A percentile compares a stretch with the other conserved stretches of the same genome.
Conservation (phyloP, 2,329 filamentous ascomycete species). For the Pseudophaeomoniella oleicola region DNA sequence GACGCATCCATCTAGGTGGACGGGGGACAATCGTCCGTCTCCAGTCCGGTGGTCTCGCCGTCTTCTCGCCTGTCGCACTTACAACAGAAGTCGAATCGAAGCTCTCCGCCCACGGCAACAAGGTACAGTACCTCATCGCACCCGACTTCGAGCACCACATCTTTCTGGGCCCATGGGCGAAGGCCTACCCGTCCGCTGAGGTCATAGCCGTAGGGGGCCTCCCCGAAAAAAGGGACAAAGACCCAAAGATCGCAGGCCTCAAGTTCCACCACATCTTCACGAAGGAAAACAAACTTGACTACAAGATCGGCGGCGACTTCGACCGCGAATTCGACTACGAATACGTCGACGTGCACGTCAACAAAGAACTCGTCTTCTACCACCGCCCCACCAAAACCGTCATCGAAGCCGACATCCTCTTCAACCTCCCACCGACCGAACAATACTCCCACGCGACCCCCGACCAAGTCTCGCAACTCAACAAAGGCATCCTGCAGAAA, state of each 20-base stretch:
- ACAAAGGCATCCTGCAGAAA: conserved; percentile 46
- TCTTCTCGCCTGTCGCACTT: conserved; percentile 83
- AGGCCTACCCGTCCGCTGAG: conserved; percentile 61
- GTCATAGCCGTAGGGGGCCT: conserved; percentile 74
- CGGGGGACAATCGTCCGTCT: conserved; percentile 75
- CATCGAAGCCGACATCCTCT: conserved; percentile 80
- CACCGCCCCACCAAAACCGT: conserved; percentile 67
- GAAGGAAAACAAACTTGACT: conserved; percentile 30
- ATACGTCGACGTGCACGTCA: conserved; percentile 64
- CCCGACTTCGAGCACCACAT: conserved; percentile 92
- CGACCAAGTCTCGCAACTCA: conserved; percentile 23
- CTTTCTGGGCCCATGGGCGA: conserved; percentile 73
- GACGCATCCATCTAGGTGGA: conserved; percentile 67
- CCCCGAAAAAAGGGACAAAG: conserved; percentile 60
- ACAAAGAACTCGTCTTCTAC: conserved; percentile 77
- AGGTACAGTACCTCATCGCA: conserved; percentile 72
- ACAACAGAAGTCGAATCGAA: conserved; percentile 58
- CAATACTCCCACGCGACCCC: conserved; percentile 56
- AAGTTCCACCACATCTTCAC: conserved; percentile 57
- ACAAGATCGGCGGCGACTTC: conserved; percentile 59
- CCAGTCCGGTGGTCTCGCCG: conserved; percentile 59
- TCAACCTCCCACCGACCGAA: conserved; percentile 78
- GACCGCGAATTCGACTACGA: conserved; percentile 76
- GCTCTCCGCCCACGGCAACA: conserved; percentile 47
- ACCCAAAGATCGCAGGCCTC: conserved; percentile 39